Evolutionary conservation across 2,329 filamentous ascomycete genomes (phyloP), one percentile per base, ranked within the genome.

Genomic region (Pseudophaeomoniella oleicola): DNA sequence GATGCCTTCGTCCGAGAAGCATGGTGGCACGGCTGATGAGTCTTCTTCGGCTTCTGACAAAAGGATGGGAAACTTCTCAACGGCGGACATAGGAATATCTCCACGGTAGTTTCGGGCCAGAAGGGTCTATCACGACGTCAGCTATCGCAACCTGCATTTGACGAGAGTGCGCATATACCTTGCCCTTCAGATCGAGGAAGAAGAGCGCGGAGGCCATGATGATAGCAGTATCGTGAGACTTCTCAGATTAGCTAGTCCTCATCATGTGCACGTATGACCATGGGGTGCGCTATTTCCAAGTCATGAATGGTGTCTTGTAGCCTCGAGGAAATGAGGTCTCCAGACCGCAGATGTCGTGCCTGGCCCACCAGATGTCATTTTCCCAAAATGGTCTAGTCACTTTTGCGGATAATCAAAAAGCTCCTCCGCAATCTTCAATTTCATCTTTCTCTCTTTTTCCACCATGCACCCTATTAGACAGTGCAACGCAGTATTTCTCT

Each of bases 141-240:
- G 37, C 44, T 17, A 39, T 22, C 9, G 4, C 13, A 32, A 32
- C 15, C 36, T 16, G 37, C 27, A 33, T 22, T 16, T 19, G 16
- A 32, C 15, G 13, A 13, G 34, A n/a, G 36, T 14, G 19, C 30
- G 41, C 19, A 44, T 66, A 44, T 61, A 92, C 86, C 81, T 98
- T 98, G 83, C 90, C 90, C 85, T 98, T 98, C 49, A 98, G 73
- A 62, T 98, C 90, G 53, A 98, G 80, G 60, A 98, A 98, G 74
- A 98, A 98, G 54, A 98, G 59, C 46, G 90, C 90, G 42, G 90
- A 98, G 50, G 90, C 90, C 90, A 98, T 98, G 57, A 50, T 69
- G 62, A 52, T 27, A n/a, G n/a, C n/a, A n/a, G n/a, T n/a, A n/a
- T n/a, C n/a, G n/a, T n/a, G n/a, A n/a, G n/a, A n/a, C n/a, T n/a